Base-by-base conservation (phyloP, 2,329 filamentous ascomycete genomes). In the Paecilomyces sp. region DNA sequence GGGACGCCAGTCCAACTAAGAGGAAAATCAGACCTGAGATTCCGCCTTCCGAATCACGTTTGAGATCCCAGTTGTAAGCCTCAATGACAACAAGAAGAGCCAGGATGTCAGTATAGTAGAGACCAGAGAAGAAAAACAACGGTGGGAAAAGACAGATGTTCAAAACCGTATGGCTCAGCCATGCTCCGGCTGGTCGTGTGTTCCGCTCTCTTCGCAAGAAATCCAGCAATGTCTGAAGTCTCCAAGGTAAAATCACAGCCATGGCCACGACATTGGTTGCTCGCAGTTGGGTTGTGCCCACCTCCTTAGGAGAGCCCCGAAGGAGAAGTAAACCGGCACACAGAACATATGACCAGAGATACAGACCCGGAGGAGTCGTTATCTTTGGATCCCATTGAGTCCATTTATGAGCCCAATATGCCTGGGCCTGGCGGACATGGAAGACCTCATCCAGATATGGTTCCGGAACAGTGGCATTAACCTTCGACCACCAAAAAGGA, bases 91-190 rank as follows among this genome's bases (percentile, higher is more conserved):
- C 81, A 7, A 90, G 79, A 0, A 92, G 90, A 0, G 93, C 95
- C 56, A 90, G 81, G 2, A 97, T 83, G 73, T 99, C 94, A 0
- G 94, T 99, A 73, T 99, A 99, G 74, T 96, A 99, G 7, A 99
- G 79, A 0, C 86, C 92, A 0, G 91, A 94, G 75, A 99, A 99
- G 81, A 99, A 99, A 80, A 96, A 97, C 0, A 99, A 74, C 0
- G 92, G 85, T 0, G 94, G 94, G 63, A 97, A 97, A 0, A 96
- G 79, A 18, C 86, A 86, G 50, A 96, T 84, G 65, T 97, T 96
- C 65, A 94, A 69, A 2, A 88, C 89, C 1, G 71, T 72, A 65
- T 75, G 73, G 60, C 71, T 74, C 54, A 76, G 56, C 66, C 71
- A 72, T 15, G 73, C 68, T 56, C 67, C 63, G 58, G 70, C 58